Conservation (phyloP, 805 yeast genomes). For the Tetrapisispora fleetii region DNA sequence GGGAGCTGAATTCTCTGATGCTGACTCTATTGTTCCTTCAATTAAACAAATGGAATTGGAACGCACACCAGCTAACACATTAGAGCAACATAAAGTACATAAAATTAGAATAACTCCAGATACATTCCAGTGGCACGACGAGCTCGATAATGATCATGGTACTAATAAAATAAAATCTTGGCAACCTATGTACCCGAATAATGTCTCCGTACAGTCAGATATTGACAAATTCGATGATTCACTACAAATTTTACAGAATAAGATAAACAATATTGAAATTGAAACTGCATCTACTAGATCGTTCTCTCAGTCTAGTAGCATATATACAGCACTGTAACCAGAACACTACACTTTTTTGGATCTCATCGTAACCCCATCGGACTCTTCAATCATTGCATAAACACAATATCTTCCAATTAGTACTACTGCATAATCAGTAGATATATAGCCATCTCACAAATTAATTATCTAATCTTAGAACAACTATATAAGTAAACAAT, state of each 20-base stretch:
- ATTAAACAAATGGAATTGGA: background rate
- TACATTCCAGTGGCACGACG: background rate
- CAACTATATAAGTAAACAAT: background rate
- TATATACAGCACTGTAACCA: constrained; percentile 5
- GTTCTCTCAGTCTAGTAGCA: constrained; percentile 5
- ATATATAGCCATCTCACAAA: too few relatives aligned
- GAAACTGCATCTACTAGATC: background rate
- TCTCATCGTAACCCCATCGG: background rate
- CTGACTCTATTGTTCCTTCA: background rate
- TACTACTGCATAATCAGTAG: too few relatives aligned
- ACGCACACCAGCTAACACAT: background rate
- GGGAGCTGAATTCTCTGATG: constrained; percentile 17
- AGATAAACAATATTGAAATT: constrained; percentile 12
- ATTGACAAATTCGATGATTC: constrained; percentile 2
- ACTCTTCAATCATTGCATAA: background rate
- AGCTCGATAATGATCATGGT: constrained; percentile 1
- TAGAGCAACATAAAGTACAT: background rate
- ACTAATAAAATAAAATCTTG: background rate
- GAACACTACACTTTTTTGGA: background rate
- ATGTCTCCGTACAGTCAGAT: background rate
- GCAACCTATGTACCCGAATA: background rate
- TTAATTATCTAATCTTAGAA: background rate
- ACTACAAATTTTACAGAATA: constrained; percentile 7
- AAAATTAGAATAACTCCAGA: background rate
- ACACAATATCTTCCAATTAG: background rate